Evolutionary conservation across 1,284 basidiomycete species (phyloP), one percentile per base, ranked within the genome.

Genomic region (Heimioporus retisporus): DNA sequence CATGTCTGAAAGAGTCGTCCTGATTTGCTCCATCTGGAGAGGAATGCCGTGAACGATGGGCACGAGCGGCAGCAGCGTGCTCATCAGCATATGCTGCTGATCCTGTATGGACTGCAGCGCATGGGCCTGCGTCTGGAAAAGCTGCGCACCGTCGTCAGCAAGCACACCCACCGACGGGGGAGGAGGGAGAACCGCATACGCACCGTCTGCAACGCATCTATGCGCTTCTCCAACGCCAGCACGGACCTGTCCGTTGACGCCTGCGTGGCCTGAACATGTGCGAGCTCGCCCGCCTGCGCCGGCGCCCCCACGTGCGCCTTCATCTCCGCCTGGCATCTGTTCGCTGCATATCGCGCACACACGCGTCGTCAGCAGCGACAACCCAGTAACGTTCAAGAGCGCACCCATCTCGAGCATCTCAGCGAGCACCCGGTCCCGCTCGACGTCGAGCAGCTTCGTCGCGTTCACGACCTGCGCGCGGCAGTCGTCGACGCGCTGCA

Each of bases 301-400:
- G 90, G 90, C 10, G 71, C 73, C 4, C 90, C 89, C 5, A 92
- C 69, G 50, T 84, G 78, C 54, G 84, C 85, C 69, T 89, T 87
- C n/a, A 92, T 75, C 70, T 87, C 85, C 6, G 79, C 82, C 73
- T 91, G 90, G 66, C 83, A 86, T 68, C 90, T 83, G 67, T 89
- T 90, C 13, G 87, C 91, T 85, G 75, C 65, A 70, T 69, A 55
- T 61, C 35, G 11, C 35, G 11, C 35, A 35, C 35, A 35, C 10
- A 73, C 42, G 28, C 31, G 58, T 68, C 31, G 55, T 68, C n/a
- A 70, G 54, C 42, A 3, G 4, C 46, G 7, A 7, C 18, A 8
- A 10, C 23, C 55, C 8, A 1, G 1, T 6, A 4, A 2, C 1
- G 35, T 40, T 11, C 10, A 11, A 40, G 35, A 8, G 35, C 65